These are phyloP conservation scores for Starmerella lactis-condensi DNA, from an alignment of 805 yeast species.

Conservation along the genomic window DNA sequence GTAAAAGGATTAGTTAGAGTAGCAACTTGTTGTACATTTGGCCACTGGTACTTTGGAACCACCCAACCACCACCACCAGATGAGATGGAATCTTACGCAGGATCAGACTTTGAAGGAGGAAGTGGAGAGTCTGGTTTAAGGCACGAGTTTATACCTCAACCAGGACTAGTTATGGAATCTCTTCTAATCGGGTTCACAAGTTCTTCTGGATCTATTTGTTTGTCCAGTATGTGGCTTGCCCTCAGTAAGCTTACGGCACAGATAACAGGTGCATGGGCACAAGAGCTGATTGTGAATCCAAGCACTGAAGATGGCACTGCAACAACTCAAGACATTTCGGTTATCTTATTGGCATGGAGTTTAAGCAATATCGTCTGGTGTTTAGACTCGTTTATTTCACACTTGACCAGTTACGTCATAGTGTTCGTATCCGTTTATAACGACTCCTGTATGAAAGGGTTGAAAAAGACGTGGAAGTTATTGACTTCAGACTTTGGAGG, in stretches of 20 bases:
- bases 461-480: conserved; percentile 67
- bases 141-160: background rate
- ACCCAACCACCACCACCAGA: conserved; percentile 19
- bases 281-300: conserved; percentile 8
- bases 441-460: conserved; percentile 50
- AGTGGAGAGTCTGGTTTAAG: too few relatives aligned
- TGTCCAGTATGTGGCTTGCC: conserved; percentile 60
- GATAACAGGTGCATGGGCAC: conserved; percentile 9
- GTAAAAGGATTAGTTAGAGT: conserved; percentile 64
- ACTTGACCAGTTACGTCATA: conserved; percentile 81
- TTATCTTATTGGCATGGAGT: conserved; percentile 13
- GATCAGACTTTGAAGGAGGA: conserved; percentile 34
- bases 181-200: conserved; percentile 63
- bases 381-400: conserved; percentile 61
- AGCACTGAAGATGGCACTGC: conserved; percentile 5
- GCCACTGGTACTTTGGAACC: conserved; percentile 77
- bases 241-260: conserved; percentile 38
- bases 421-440: conserved; percentile 80
- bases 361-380: conserved; percentile 30
- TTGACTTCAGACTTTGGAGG: conserved; percentile 64
- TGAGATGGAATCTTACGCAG: background rate
- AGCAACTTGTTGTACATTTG: conserved; percentile 66
- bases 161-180: conserved; percentile 30
- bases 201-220: conserved; percentile 78
- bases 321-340: conserved; percentile 7